Base-by-base conservation (phyloP, 768 basidiomycete genomes). In the Amanita rimosa region DNA sequence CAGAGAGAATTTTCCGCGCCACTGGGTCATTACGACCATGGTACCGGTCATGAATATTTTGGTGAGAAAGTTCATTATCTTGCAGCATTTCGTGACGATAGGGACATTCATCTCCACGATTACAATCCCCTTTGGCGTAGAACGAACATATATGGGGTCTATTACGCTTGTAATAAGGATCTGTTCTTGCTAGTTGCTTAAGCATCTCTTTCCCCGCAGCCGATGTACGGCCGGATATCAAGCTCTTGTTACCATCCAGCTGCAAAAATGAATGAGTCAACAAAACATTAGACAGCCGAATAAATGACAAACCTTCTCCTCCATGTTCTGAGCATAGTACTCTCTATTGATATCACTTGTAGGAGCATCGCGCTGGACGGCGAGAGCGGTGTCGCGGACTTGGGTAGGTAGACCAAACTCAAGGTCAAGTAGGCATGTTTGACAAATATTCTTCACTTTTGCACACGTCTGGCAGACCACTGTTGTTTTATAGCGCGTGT, bases 111-210 rank as follows among this genome's bases (percentile, higher is more conserved):
- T 69, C 67, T 6, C 96, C 96, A 37, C 96, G 79, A 35, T 74
- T 90, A 63, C 96, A 99, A 48, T 94, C 87, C 0, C 96, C 96
- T 67, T 98, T 99, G 44, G 76, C 83, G 61, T 83, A 98, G 75
- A 98, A 98, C 2, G 88, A 90, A 64, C 96, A 99, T 11, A 96
- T 60, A 55, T 97, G 87, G 40, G 96, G 91, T 48, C 86, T 71
- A 66, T 98, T 99, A 49, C 95, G 83, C 66, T 97, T 96, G 70
- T 98, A 98, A 63, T 92, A 92, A 0, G 96, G 96, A 58, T 98
- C 95, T 26, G 88, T 89, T 55, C 95, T 78, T 19, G 96, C 96
- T 9, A 99, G 69, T 54, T 87, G 80, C 67, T 98, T 97, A 48
- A 99, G 69, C 89, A 98, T 94, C 59, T 99, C 96, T 64, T 94